Conservation (phyloP, 805 yeast species). For the Isabelozyma heimii region DNA sequence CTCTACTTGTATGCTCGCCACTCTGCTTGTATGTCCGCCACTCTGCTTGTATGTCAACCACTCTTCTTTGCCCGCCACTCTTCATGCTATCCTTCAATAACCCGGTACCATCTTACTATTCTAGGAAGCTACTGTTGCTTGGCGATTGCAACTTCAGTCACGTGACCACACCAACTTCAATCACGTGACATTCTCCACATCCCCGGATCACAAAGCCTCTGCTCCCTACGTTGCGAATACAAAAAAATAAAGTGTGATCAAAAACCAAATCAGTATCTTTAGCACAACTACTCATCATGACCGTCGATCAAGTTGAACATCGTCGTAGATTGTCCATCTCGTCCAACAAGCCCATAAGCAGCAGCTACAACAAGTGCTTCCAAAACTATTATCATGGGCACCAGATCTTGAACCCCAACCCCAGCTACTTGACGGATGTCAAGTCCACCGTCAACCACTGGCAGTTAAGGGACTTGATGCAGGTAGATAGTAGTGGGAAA, state of each 20-base stretch:
- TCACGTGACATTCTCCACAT: neutral
- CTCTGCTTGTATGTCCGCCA: no score
- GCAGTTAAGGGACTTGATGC: constrained; percentile 78
- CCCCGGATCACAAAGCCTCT: neutral
- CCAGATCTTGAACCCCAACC: constrained; percentile 34
- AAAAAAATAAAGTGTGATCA: neutral
- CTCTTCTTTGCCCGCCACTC: no score
- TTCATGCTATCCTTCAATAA: no score
- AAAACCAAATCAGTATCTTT: neutral
- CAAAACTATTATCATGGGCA: constrained; percentile 43
- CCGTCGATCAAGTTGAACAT: neutral
- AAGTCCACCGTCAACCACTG: constrained; percentile 52
- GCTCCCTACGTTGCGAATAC: neutral
- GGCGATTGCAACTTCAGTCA: neutral
- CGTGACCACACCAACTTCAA: neutral
- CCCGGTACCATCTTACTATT: no score
- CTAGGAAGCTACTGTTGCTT: no score
- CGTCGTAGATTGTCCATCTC: neutral
- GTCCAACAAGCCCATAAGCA: neutral
- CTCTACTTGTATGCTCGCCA: no score
- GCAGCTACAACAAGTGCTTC: constrained; percentile 25
- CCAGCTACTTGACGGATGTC: constrained; percentile 30
- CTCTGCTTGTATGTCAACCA: no score
- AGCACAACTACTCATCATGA: neutral
- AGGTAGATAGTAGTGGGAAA: constrained; percentile 45